phyloP scores from a whole-genome alignment of 2,329 filamentous ascomycete species.

The Lasiodiplodia citricola region DNA sequence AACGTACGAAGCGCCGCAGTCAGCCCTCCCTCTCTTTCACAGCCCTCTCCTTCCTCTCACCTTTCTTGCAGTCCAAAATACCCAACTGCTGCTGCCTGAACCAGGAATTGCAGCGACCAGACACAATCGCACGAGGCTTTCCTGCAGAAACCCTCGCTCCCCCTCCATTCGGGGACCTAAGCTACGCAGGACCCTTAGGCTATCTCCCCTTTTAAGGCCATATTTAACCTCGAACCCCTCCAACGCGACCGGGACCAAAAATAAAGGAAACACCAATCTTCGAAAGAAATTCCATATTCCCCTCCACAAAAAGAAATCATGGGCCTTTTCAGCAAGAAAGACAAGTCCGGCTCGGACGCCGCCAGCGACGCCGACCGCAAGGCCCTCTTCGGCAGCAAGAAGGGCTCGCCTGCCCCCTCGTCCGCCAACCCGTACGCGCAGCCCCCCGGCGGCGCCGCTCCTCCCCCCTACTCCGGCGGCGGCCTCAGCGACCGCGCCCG shows the following conservation, averaged over 20 bases:
- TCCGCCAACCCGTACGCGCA: constrained; percentile 62
- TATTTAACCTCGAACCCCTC: not conserved
- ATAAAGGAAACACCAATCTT: not conserved
- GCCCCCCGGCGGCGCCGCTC: constrained; percentile 48
- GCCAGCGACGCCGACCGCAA: constrained; percentile 60
- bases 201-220: not conserved
- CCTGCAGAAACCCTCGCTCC: not conserved
- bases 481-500: constrained; percentile 36
- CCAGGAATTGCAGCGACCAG: not conserved
- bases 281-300: not conserved
- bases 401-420: constrained; percentile 56
- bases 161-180: not conserved
- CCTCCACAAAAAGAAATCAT: not conserved
- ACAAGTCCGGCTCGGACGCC: constrained; percentile 56
- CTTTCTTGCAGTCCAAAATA: not conserved
- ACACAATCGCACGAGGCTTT: not conserved
- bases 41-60: not conserved
- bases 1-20: not conserved
- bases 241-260: not conserved
- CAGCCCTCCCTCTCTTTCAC: not conserved
- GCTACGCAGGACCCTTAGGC: not conserved
- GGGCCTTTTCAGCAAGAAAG: constrained; percentile 51
- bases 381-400: constrained; percentile 65
- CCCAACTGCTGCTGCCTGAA: not conserved
- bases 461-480: constrained; percentile 45